A percentile compares a stretch with the other conserved stretches of the same genome.
Evolutionary conservation across 768 basidiomycete species (phyloP).

Genomic region (Mycena haematopus): DNA sequence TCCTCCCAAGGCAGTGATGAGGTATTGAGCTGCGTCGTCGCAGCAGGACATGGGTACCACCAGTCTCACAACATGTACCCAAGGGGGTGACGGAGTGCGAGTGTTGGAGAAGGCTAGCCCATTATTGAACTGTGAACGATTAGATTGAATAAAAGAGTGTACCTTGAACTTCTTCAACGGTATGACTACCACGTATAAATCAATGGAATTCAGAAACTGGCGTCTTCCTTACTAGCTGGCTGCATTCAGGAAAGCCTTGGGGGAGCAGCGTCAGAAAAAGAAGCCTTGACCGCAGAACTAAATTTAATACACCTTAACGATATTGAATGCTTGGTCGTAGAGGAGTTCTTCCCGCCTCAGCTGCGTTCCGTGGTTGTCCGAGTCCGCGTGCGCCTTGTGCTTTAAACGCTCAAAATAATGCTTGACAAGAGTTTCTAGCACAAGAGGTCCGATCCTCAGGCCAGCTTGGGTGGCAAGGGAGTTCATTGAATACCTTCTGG

Average conservation of each 20-base stretch:
- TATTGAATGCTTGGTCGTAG: slow-evolving; percentile 81
- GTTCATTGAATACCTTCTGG: slow-evolving; percentile 16
- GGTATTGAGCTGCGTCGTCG: slow-evolving; percentile 71
- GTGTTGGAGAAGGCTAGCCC: slow-evolving; percentile 74
- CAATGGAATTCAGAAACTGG: slow-evolving; percentile 2
- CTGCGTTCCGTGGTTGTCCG: slow-evolving; percentile 47
- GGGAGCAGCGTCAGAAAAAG: slow-evolving; percentile 4
- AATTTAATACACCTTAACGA: slow-evolving; percentile 61
- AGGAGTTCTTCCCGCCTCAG: slow-evolving; percentile 77
- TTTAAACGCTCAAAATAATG: slow-evolving; percentile 80
- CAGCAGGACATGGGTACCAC: slow-evolving; percentile 79
- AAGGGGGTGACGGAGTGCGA: slow-evolving; percentile 84
- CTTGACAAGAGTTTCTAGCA: slow-evolving; percentile 80
- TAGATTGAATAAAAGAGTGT: slow-evolving; percentile 2
- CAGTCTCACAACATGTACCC: slow-evolving; percentile 75
- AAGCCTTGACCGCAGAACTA: neutral
- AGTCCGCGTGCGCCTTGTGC: slow-evolving; percentile 43
- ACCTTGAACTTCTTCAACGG: slow-evolving; percentile 84
- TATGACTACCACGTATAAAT: slow-evolving; percentile 57
- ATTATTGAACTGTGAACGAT: neutral
- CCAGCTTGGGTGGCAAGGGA: slow-evolving; percentile 45
- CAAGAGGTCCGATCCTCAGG: slow-evolving; percentile 71
- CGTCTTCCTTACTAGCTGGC: slow-evolving; percentile 62
- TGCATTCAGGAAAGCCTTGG: slow-evolving; percentile 76
- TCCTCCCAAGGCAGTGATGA: slow-evolving; percentile 87